phyloP scores from a whole-genome alignment of 768 basidiomycete genomes.

The Saitozyma sp. region DNA sequence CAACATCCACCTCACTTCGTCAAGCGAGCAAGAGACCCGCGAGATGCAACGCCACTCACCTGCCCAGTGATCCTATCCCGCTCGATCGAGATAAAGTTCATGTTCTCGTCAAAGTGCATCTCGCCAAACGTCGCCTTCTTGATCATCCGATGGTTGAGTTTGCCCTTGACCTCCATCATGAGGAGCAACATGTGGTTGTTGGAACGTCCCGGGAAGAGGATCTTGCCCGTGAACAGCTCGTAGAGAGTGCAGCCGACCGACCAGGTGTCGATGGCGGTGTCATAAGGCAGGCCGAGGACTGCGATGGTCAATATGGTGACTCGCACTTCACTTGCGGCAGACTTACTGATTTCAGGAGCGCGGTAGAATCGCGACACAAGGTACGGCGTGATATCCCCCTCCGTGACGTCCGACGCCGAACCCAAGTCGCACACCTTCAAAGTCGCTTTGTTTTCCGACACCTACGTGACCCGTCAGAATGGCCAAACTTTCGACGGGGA shows the following conservation, averaged over 20 bases:
- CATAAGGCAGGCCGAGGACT: constrained; percentile 96
- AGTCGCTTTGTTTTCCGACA: constrained; percentile 89
- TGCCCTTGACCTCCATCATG: constrained; percentile 97
- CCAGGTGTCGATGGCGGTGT: constrained; percentile 92
- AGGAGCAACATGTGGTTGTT: constrained; percentile 97
- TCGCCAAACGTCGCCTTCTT: constrained; percentile 92
- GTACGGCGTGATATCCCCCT: constrained; percentile 92
- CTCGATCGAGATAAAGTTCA: constrained; percentile 77
- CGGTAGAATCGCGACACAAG: constrained; percentile 97
- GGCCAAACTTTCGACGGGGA: constrained; percentile 1
- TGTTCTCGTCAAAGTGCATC: constrained; percentile 89
- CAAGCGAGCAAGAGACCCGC: background rate
- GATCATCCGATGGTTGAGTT: constrained; percentile 89
- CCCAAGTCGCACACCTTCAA: constrained; percentile 95
- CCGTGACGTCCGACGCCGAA: constrained; percentile 90
- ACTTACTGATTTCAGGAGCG: constrained; percentile 93
- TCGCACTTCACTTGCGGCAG: background rate
- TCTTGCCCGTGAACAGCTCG: constrained; percentile 81
- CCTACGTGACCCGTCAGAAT: constrained; percentile 57
- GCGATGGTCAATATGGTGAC: constrained; percentile 8
- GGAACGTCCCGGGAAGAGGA: constrained; percentile 91
- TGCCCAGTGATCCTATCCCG: constrained; percentile 77
- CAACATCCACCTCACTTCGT: background rate
- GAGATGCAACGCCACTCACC: constrained; percentile 59
- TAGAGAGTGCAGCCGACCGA: constrained; percentile 92